Base-by-base conservation (phyloP, 2,329 filamentous ascomycete genomes). In the Pseudogymnoascus sp. region DNA sequence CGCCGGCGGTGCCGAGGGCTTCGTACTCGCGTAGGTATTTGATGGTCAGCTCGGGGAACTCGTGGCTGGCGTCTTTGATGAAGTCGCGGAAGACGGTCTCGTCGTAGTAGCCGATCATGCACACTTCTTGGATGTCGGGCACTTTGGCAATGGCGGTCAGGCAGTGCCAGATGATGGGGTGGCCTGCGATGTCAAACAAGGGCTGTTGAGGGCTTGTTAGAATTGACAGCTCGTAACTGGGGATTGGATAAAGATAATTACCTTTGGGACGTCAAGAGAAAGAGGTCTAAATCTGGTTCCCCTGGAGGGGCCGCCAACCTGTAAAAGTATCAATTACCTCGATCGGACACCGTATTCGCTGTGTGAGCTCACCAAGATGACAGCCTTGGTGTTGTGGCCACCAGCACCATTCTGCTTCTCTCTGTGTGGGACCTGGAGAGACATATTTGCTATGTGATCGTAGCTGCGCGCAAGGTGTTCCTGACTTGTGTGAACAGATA, bases 51-150 rank as follows among this genome's bases (percentile, higher is more conserved):
- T 91, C 85, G 62, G 93, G 91, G 79, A 96, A 96, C 75, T 91
- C 89, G 75, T 85, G 85, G 66, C 86, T 82, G 66, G 92, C 86
- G 75, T 96, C 90, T 78, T 96, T 96, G 81, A 97, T 96, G 80
- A 97, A 97, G 78, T 97, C 93, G 73, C 92, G 90, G 84, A 97
- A 97, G 72, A 97, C 91, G 51, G 86, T 84, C 80, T 97, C 95
- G 75, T 99, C 95, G 77, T 97, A 99, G 85, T 99, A 99, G 74
- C 95, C 95, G 74, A 99, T 96, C 73, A 99, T 88, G 81, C 95
- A 93, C 71, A 99, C 93, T 78, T 99, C 95, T 74, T 92, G 90
- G 77, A 99, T 91, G 73, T 90, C 89, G 72, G 91, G 89, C 66
- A 97, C 90, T 76, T 93, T 96, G 69, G 90, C 87, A 73, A 97